These are phyloP conservation scores for Aspergillus nanangensis DNA, from an alignment of 495 filamentous ascomycete genomes.

Conservation along the genomic window DNA sequence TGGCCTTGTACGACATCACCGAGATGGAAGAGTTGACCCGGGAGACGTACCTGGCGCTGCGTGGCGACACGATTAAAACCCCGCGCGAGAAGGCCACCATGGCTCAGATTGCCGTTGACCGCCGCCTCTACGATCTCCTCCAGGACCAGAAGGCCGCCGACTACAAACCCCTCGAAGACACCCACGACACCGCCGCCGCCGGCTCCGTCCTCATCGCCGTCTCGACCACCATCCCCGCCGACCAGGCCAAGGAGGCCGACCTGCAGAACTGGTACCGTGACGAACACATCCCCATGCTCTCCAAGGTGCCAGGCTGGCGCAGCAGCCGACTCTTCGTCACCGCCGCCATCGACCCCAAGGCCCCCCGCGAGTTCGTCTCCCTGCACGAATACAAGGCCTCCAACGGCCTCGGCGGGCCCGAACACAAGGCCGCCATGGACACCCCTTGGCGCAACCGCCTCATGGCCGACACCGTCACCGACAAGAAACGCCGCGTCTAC, in stretches of 20 bases:
- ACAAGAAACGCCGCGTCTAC: slow-evolving; percentile 54
- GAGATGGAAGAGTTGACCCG: slow-evolving; percentile 64
- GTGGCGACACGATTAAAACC: slow-evolving; percentile 59
- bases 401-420: slow-evolving; percentile 60
- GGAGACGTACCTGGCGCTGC: slow-evolving; percentile 60
- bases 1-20: slow-evolving; percentile 76
- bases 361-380: slow-evolving; percentile 51
- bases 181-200: slow-evolving; percentile 52
- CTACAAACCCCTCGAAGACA: slow-evolving; percentile 55
- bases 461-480: slow-evolving; percentile 49
- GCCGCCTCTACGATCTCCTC: slow-evolving; percentile 63
- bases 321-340: slow-evolving; percentile 63
- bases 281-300: slow-evolving; percentile 67
- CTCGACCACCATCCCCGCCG: slow-evolving; percentile 49
- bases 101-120: slow-evolving; percentile 66
- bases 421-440: slow-evolving; percentile 55
- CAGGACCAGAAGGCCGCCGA: slow-evolving; percentile 44
- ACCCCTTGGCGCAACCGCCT: slow-evolving; percentile 56
- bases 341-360: slow-evolving; percentile 45
- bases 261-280: slow-evolving; percentile 64
- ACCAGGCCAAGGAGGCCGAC: slow-evolving; percentile 49
- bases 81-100: slow-evolving; percentile 71
- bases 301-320: slow-evolving; percentile 71
- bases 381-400: slow-evolving; percentile 66
- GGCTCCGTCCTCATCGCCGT: slow-evolving; percentile 61